A percentile compares a stretch with the other conserved stretches of the same genome.
Conservation (phyloP, 805 yeast species). For the Saccharomycopsis babjevae region DNA sequence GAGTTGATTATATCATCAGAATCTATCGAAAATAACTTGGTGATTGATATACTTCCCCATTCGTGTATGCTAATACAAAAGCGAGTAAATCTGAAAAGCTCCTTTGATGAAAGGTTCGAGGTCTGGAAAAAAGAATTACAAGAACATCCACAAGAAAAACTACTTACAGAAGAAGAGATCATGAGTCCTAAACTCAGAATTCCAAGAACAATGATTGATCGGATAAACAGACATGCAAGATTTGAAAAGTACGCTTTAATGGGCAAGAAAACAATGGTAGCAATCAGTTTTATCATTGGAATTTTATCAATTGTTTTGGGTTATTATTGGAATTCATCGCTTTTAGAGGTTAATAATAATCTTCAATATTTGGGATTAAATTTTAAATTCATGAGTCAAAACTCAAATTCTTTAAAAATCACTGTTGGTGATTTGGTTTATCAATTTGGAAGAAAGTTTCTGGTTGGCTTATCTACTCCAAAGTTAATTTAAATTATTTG, state of each 20-base stretch:
- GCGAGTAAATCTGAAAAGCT: background rate
- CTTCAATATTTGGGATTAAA: background rate
- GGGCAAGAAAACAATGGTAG: background rate
- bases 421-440: background rate
- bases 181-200: background rate
- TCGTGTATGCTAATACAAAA: background rate
- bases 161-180: background rate
- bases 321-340: background rate
- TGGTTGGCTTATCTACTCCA: background rate
- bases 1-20: background rate
- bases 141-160: background rate
- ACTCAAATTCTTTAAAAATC: background rate
- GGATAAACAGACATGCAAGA: background rate
- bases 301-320: background rate
- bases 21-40: background rate
- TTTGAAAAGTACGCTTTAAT: background rate
- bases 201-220: background rate
- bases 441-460: background rate
- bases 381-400: background rate
- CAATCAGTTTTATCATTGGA: background rate
- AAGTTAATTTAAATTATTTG: background rate
- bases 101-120: background rate
- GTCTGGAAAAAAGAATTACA: background rate
- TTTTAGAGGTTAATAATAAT: background rate
- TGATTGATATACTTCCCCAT: background rate